Evolutionary conservation across 495 filamentous ascomycete species (phyloP).

Genomic region (Niebla homalea): DNA sequence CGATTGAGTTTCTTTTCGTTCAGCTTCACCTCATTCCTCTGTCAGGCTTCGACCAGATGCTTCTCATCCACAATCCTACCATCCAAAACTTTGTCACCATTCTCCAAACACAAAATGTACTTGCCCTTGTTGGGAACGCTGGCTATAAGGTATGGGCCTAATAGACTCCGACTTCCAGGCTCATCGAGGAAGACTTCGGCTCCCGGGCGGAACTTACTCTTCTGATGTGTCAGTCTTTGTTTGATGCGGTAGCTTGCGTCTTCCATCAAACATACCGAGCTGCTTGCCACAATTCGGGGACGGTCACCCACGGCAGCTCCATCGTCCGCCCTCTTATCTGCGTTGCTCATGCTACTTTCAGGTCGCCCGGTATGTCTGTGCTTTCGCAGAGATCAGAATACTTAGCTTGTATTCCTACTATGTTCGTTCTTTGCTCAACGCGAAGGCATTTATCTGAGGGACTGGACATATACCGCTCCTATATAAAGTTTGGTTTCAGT

Average conservation of each 20-base stretch:
- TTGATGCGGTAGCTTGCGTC: not conserved
- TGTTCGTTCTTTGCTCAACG: not conserved
- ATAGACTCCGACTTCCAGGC: slow-evolving; percentile 1
- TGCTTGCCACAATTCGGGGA: not conserved
- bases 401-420: not conserved
- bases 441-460: not conserved
- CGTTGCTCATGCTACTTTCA: not conserved
- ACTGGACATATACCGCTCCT: not conserved
- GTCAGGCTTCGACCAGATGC: not conserved
- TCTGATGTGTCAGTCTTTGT: not conserved
- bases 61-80: slow-evolving; percentile 4
- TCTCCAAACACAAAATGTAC: slow-evolving; percentile 4
- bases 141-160: slow-evolving; percentile 2
- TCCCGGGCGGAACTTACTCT: not conserved
- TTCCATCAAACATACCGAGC: not conserved
- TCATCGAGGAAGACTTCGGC: not conserved
- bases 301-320: not conserved
- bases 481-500: not conserved
- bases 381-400: not conserved
- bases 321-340: not conserved
- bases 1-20: not conserved
- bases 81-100: slow-evolving; percentile 1
- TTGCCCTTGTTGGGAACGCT: slow-evolving; percentile 1
- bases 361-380: not conserved
- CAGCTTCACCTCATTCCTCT: not conserved